Evolutionary conservation across 306 rosid species (phyloP).

Genomic region (Vicia villosa): DNA sequence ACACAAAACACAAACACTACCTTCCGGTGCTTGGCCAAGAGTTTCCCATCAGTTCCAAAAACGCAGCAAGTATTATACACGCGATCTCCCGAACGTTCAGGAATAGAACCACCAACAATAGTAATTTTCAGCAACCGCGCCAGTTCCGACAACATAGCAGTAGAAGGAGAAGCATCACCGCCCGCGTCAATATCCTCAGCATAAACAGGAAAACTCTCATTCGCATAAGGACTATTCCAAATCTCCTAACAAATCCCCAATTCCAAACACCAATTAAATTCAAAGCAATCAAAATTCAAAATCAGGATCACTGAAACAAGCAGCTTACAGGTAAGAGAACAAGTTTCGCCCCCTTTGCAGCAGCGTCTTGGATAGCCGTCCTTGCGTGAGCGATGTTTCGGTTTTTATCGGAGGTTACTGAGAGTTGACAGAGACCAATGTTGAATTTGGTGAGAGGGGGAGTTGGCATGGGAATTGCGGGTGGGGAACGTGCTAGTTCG

Average conservation of each 20-base stretch:
- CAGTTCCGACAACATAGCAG: constrained; percentile 85
- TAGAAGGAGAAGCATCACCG: constrained; percentile 87
- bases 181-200: constrained; percentile 93
- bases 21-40: constrained; percentile 90
- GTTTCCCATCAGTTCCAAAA: constrained; percentile 76
- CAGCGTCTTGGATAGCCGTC: constrained; percentile 80
- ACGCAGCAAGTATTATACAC: constrained; percentile 86
- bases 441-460: constrained; percentile 82
- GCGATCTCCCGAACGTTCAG: constrained; percentile 76
- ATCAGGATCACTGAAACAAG: neutral
- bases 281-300: neutral
- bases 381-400: constrained; percentile 81
- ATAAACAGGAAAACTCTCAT: constrained; percentile 75
- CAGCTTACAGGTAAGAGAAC: constrained; percentile 78
- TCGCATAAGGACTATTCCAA: constrained; percentile 93
- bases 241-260: constrained; percentile 61
- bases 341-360: constrained; percentile 73
- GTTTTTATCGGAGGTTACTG: constrained; percentile 78
- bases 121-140: constrained; percentile 72
- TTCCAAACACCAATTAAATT: neutral
- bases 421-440: constrained; percentile 82
- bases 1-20: neutral
- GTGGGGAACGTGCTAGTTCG: constrained; percentile 74
- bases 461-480: constrained; percentile 64
- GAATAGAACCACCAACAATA: constrained; percentile 88